Base-by-base conservation (phyloP, 1,139 yeast genomes). In the Yamadazyma siamensis region DNA sequence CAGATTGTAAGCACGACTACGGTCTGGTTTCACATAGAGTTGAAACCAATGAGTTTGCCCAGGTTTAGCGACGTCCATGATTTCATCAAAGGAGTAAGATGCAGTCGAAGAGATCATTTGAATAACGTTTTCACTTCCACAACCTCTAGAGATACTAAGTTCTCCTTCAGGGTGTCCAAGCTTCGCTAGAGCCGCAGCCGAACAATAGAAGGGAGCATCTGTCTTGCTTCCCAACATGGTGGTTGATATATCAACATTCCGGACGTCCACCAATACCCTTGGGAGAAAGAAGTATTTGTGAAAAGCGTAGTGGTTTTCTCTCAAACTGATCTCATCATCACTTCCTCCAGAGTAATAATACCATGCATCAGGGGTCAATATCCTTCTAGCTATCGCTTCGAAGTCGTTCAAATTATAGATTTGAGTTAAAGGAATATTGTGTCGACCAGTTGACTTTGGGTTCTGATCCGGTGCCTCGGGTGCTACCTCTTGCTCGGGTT, bases 261-360 rank as follows among this genome's bases (percentile, higher is more conserved):
- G 48, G 10, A 77, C 88, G 46, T 83, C 83, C 4, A 83, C 82
- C 33, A 87, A 62, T 9, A 86, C 68, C 34, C 71, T 68, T 15
- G 96, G 95, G 38, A 79, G 75, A 66, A 87, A 86, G 62, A 81
- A 86, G 33, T 84, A 71, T 35, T 91, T 68, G 46, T 82, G 91
- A 59, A 71, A 87, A 1, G 94, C 89, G 38, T 77, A 68, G 50
- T 85, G 94, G 61, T 87, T 87, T 51, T 87, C 95, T 41, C 95
- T 71, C 54, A 83, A 54, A 2, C 94, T 69, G 43, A 87, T 73
- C 57, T 87, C 95, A 55, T 87, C 95, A 51, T 86, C 95, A 11
- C 89, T 70, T 8, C 88, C 96, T 17, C 87, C 77, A 2, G 89
- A 79, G 53, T 84, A 87, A 56, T 87, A 87, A 5, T 87, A 87